phyloP scores from a whole-genome alignment of 108 stramenopile species.

The Fragilaria radians region DNA sequence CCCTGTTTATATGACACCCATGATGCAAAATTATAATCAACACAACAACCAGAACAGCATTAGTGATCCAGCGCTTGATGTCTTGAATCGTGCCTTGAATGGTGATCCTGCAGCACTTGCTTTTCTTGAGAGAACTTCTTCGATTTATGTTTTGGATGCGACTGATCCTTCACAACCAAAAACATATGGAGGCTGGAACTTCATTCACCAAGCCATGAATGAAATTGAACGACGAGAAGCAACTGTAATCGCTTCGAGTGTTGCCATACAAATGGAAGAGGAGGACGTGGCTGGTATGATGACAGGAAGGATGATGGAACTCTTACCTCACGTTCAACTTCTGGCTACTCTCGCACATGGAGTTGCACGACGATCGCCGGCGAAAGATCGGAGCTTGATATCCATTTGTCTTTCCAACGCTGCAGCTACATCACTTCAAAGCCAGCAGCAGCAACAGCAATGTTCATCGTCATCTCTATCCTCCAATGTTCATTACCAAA shows the following conservation, averaged over 20 bases:
- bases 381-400: constrained; percentile 42
- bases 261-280: too few relatives aligned
- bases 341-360: constrained; percentile 60
- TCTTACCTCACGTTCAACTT: constrained; percentile 50
- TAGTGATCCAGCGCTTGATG: constrained; percentile 47
- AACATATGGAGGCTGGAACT: constrained; percentile 79
- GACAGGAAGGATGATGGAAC: neutral
- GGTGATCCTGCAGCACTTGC: constrained; percentile 58
- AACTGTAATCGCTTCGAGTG: neutral
- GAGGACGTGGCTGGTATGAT: neutral
- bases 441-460: too few relatives aligned
- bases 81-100: constrained; percentile 49
- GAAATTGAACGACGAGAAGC: constrained; percentile 64
- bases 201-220: constrained; percentile 71
- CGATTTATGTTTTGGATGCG: constrained; percentile 70
- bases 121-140: constrained; percentile 63
- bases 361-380: constrained; percentile 58
- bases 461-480: too few relatives aligned
- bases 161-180: constrained; percentile 50
- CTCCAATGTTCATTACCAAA: constrained; percentile 24
- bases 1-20: too few relatives aligned
- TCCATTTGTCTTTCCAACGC: constrained; percentile 60
- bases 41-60: too few relatives aligned
- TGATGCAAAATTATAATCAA: too few relatives aligned
- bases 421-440: constrained; percentile 24